Evolutionary conservation across 2,329 filamentous ascomycete genomes (phyloP), one percentile per base, ranked within the genome.

Genomic region (Aspergillus hiratsukae): DNA sequence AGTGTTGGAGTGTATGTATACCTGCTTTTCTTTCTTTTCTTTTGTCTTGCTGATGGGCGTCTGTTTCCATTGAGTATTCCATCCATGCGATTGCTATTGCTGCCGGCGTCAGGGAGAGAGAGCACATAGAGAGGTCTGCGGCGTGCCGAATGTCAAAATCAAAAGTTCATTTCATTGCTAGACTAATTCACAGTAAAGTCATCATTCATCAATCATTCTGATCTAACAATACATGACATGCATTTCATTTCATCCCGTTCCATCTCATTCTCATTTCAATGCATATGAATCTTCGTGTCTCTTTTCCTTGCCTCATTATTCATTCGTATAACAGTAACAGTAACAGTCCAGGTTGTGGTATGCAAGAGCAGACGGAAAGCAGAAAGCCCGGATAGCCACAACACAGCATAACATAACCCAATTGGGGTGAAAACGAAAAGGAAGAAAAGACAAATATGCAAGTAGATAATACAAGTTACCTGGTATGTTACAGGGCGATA

Each of bases 141-240:
- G 23, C 23, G 2, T 23, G 23, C 23, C 23, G 23, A 23, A 23
- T 23, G 23, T 23, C 23, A 23, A 37, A 7, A 2, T 17, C 31
- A 37, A 37, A 37, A 37, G 31, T 21, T 45, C 41, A 45, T 45
- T 21, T 45, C 41, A 45, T 45, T 45, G 41, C 41, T 17, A 37
- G 21, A 17, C n/a, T 27, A 48, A 25, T 21, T 48, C 17, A 48
- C 46, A 48, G 28, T 27, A n/a, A 23, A 56, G 45, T 48, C 48
- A 49, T 54, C 41, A 53, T 54, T 62, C 60, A 58, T 61, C 53
- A 51, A 56, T 52, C 52, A 43, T 49, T 50, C 48, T 40, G 37
- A 48, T 51, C 28, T 48, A 11, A 11, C 40, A 21, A 19, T 11
- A 28, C 35, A 31, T 54, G 23, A 28, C 4, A 49, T 40, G 29